Percentiles rank a stretch among this genome's conserved stretches.
These are phyloP conservation scores for Achaetomiella virescens DNA, from an alignment of 495 filamentous ascomycete species.

Conservation along the genomic window DNA sequence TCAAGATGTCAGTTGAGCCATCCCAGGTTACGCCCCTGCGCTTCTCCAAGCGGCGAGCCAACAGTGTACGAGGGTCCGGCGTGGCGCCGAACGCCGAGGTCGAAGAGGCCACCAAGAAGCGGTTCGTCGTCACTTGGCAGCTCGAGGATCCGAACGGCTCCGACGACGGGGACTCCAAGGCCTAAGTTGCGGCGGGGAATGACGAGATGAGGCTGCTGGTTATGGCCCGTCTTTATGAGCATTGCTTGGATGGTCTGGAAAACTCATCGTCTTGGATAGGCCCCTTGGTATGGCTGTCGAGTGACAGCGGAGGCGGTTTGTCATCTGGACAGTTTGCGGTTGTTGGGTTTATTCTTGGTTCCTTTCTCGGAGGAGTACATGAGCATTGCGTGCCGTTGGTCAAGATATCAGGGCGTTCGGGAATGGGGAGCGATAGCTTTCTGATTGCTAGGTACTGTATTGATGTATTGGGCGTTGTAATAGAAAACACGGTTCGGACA, in stretches of 20 bases:
- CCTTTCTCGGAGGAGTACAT: not conserved
- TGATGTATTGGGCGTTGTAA: constrained; percentile 9
- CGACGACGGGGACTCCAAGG: not conserved
- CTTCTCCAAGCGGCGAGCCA: constrained; percentile 2
- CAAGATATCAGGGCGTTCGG: constrained; percentile 11
- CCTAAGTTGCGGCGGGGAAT: not conserved
- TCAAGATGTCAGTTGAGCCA: constrained; percentile 21
- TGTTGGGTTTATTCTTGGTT: not conserved
- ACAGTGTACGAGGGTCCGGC: not conserved
- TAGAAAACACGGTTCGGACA: not conserved
- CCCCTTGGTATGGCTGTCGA: too few species aligned
- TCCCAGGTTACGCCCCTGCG: constrained; percentile 11
- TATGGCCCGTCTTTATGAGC: not conserved
- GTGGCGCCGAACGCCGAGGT: not conserved
- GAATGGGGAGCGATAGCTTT: constrained; percentile 5
- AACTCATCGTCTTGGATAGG: not conserved
- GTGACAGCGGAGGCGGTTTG: not conserved
- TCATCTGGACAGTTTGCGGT: not conserved
- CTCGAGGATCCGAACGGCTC: constrained; percentile 1
- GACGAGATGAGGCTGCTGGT: not conserved
- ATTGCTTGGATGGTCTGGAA: not conserved
- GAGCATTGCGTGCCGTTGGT: constrained; percentile 10
- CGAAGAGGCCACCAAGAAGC: not conserved
- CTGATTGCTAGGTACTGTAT: not conserved
- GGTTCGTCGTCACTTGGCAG: constrained; percentile 14